Base-by-base conservation (phyloP, 306 rosid species). In the Trichosanthes truncata region DNA sequence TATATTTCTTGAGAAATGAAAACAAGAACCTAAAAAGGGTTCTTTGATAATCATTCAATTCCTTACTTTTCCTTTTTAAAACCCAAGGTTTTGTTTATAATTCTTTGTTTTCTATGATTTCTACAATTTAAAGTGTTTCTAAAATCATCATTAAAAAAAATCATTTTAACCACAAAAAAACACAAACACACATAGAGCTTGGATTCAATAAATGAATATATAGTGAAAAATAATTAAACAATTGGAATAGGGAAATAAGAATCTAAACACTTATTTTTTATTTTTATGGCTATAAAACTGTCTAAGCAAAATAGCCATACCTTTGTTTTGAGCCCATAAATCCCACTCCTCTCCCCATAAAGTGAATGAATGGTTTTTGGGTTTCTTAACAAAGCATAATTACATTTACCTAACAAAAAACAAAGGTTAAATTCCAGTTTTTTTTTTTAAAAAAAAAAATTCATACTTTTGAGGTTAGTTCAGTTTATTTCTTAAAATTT, bases 251-350 rank as follows among this genome's bases (percentile, higher is more conserved):
- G n/a, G 14, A 14, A 3, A 49, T 49, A 49, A 7, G 4, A 55
- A 55, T 18, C 26, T 20, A 55, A 40, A 6, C 9, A 55, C 61
- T 55, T 55, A 55, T 18, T 55, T 4, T 20, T 18, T 13, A 7
- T 4, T 55, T 55, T 55, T 1, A 55, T 55, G 61, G 61, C 61
- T 55, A 55, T 55, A 9, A 56, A 9, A 1, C 33, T 56, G 29
- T 51, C 63, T 57, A 23, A 23, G 63, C 5, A 57, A 57, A 26
- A 17, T 31, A 31, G 41, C 5, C 11, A 33, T 35, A 81, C 61
- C 61, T 60, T 57, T 68, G 13, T 35, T 76, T 77, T 56, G 84
- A 82, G 84, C 84, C 84, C 81, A 55, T 67, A 77, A 82, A 72
- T 61, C 20, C 74, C 74, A 57, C 31, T 66, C 79, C 56, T 60